phyloP scores from a whole-genome alignment of 768 basidiomycete species.

The Mycena haematopus region DNA sequence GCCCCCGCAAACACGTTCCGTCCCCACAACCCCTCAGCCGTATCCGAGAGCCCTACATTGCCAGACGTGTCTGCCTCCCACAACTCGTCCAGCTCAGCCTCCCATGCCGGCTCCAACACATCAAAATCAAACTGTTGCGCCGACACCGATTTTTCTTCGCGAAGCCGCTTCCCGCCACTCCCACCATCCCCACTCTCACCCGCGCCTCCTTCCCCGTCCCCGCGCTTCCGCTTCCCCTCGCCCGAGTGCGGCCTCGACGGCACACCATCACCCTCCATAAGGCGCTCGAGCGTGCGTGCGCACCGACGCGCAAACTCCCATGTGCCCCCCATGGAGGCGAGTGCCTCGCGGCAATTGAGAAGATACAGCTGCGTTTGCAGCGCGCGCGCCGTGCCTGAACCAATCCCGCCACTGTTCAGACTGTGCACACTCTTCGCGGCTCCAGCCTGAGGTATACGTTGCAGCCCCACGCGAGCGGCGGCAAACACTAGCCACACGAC shows the following conservation, averaged over 20 bases:
- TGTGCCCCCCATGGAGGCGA: constrained; percentile 35
- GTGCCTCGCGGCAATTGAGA: constrained; percentile 38
- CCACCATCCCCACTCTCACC: neutral
- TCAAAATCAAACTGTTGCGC: constrained; percentile 21
- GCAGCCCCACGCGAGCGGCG: constrained; percentile 21
- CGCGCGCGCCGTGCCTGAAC: constrained; percentile 26
- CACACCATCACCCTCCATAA: constrained; percentile 33
- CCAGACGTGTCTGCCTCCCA: neutral
- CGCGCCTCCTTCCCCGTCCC: constrained; percentile 10
- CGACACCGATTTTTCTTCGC: neutral
- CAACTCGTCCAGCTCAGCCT: constrained; percentile 7
- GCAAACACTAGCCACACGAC: constrained; percentile 35
- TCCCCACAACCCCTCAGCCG: constrained; percentile 22
- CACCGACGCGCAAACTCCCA: constrained; percentile 38
- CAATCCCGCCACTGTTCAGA: constrained; percentile 21
- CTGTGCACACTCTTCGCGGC: constrained; percentile 11
- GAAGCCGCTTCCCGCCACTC: neutral
- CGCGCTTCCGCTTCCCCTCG: constrained; percentile 33
- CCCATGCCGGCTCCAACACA: constrained; percentile 8
- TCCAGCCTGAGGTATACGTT: neutral
- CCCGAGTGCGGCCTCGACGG: constrained; percentile 2
- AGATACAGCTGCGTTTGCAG: constrained; percentile 38
- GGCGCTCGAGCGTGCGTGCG: constrained; percentile 34
- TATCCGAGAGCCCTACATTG: constrained; percentile 22
- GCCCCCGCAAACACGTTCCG: neutral